A percentile compares a stretch with the other conserved stretches of the same genome.
These are phyloP conservation scores for Aspergillus fischeri DNA, from an alignment of 2,329 filamentous ascomycete species.

Conservation along the genomic window DNA sequence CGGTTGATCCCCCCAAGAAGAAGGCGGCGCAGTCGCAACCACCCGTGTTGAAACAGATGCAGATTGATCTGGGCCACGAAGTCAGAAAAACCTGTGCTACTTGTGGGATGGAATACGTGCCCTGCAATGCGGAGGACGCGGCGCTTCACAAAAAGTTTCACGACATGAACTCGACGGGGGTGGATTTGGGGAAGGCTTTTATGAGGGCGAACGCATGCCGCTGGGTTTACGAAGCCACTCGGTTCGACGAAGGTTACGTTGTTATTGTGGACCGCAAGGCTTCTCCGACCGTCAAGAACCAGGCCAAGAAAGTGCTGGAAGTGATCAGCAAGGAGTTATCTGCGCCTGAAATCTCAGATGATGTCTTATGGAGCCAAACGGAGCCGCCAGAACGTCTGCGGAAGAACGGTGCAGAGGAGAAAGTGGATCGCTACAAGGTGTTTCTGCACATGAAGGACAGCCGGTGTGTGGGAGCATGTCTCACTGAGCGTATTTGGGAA, in stretches of 20 bases:
- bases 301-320: slow-evolving; percentile 55
- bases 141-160: slow-evolving; percentile 62
- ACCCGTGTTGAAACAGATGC: slow-evolving; percentile 53
- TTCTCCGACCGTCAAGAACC: slow-evolving; percentile 47
- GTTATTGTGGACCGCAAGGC: slow-evolving; percentile 56
- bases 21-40: slow-evolving; percentile 26
- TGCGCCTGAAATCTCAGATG: slow-evolving; percentile 56
- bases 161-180: slow-evolving; percentile 56
- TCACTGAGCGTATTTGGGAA: slow-evolving; percentile 58
- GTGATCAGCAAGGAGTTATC: slow-evolving; percentile 61
- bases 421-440: slow-evolving; percentile 52
- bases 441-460: slow-evolving; percentile 59
- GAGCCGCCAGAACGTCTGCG: slow-evolving; percentile 37
- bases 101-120: slow-evolving; percentile 65
- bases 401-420: slow-evolving; percentile 31
- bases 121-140: slow-evolving; percentile 58
- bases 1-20: slow-evolving; percentile 37
- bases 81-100: slow-evolving; percentile 54
- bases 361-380: slow-evolving; percentile 52
- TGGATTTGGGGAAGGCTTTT: slow-evolving; percentile 58
- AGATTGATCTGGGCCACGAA: slow-evolving; percentile 56
- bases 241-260: slow-evolving; percentile 50
- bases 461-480: slow-evolving; percentile 59
- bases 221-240: slow-evolving; percentile 49
- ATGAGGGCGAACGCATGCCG: slow-evolving; percentile 49